Evolutionary conservation across 148 eudicot species (phyloP), one percentile per base, ranked within the genome.

Genomic region (Euryodendron excelsum): DNA sequence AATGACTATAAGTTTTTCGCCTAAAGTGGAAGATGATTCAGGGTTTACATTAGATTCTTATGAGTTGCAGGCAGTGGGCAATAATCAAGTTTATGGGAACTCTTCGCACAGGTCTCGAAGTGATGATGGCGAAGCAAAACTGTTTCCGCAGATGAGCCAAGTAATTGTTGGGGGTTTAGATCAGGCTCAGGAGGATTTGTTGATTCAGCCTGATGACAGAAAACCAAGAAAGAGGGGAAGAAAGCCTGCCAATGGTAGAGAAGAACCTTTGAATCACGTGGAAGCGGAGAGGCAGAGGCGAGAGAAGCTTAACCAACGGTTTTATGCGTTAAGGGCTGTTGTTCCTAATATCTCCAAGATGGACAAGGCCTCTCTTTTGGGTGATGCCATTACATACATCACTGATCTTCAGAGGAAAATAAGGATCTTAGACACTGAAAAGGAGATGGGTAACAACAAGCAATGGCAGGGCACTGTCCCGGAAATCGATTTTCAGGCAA

Each of bases 361-460:
- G 99, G 99, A 96, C 77, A 96, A 96, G 60, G 99, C 99, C 4
- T 96, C 99, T 15, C 90, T 96, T 23, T 93, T 96, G 59, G 95
- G 94, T 11, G 99, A 96, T 73, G 99, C 99, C 33, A 96, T 96
- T 71, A 82, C 97, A 0, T 92, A 91, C 69, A 93, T 93, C 41
- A 90, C 91, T 4, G 97, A 96, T 82, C 92, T 96, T 62, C 93
- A 93, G 83, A 81, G 81, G 71, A 91, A 88, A 86, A 88, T 96
- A 52, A 83, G 85, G 71, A 77, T 81, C 73, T 72, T 93, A 78
- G 98, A 96, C 79, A 78, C 94, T 10, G 97, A 93, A 77, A 96
- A 88, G 81, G 93, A 86, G 64, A 55, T 83, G 61, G 78, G 61
- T 63, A 78, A 72, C 18, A 73, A 67, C 13, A 88, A 83, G 64